These are phyloP conservation scores for Fusarium oligoseptatum DNA, from an alignment of 2,329 filamentous ascomycete genomes.

Conservation along the genomic window DNA sequence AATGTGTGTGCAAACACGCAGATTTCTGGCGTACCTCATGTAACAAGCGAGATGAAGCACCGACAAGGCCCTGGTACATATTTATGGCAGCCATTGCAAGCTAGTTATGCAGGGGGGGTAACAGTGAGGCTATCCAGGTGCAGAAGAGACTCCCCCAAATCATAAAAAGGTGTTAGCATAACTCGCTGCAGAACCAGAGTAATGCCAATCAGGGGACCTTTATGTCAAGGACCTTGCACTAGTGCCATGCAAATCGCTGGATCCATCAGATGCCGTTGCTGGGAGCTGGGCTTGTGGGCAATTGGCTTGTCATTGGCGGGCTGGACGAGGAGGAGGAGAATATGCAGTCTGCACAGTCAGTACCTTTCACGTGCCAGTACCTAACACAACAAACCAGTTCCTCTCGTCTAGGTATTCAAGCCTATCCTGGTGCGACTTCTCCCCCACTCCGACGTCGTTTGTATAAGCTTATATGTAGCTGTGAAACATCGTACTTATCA, in stretches of 20 bases:
- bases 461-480: background rate
- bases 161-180: background rate
- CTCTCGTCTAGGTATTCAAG: background rate
- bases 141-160: background rate
- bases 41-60: background rate
- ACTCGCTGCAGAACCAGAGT: background rate
- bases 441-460: background rate
- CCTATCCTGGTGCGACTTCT: background rate
- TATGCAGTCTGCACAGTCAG: background rate
- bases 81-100: background rate
- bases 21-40: background rate
- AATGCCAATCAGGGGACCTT: background rate
- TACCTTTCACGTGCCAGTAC: background rate
- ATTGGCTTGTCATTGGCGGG: background rate
- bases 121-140: background rate
- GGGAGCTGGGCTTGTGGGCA: background rate
- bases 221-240: background rate
- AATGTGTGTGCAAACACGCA: background rate
- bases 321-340: background rate
- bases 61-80: background rate
- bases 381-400: background rate
- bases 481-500: background rate
- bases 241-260: background rate
- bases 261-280: background rate
- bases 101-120: background rate